These are phyloP conservation scores for Backusella morwellensis DNA, from an alignment of 192 early-diverging fungal species.

Conservation along the genomic window DNA sequence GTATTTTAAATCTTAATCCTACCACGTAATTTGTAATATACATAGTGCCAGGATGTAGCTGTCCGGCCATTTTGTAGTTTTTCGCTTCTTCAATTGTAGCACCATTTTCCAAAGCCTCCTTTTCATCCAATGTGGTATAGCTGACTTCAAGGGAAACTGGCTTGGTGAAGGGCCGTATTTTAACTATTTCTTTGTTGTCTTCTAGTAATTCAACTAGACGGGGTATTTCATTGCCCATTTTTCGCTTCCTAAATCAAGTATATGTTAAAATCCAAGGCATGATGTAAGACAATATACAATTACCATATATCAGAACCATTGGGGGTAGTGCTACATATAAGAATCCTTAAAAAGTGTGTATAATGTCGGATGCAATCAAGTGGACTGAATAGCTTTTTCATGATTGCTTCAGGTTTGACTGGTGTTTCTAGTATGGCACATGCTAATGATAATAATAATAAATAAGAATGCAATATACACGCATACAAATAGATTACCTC, in stretches of 20 bases:
- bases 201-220: slow-evolving; percentile 15
- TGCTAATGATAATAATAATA: neutral
- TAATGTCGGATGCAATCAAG: slow-evolving; percentile 7
- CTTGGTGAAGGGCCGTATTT: slow-evolving; percentile 15
- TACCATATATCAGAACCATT: slow-evolving; percentile 31
- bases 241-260: slow-evolving; percentile 14
- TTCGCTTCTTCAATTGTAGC: neutral
- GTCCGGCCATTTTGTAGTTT: neutral
- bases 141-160: neutral
- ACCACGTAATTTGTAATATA: slow-evolving; percentile 21
- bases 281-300: neutral
- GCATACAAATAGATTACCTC: slow-evolving; percentile 11
- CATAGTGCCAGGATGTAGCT: slow-evolving; percentile 14
- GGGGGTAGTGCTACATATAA: neutral
- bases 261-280: neutral
- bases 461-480: neutral
- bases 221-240: slow-evolving; percentile 17
- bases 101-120: slow-evolving; percentile 1
- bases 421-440: neutral
- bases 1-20: slow-evolving; percentile 5
- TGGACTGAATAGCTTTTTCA: slow-evolving; percentile 23
- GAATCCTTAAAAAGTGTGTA: slow-evolving; percentile 21
- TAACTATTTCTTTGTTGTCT: neutral
- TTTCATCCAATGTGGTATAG: slow-evolving; percentile 20
- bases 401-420: neutral